Evolutionary conservation across 2,329 filamentous ascomycete species (phyloP).

Genomic region (Didymellaceae sp.): DNA sequence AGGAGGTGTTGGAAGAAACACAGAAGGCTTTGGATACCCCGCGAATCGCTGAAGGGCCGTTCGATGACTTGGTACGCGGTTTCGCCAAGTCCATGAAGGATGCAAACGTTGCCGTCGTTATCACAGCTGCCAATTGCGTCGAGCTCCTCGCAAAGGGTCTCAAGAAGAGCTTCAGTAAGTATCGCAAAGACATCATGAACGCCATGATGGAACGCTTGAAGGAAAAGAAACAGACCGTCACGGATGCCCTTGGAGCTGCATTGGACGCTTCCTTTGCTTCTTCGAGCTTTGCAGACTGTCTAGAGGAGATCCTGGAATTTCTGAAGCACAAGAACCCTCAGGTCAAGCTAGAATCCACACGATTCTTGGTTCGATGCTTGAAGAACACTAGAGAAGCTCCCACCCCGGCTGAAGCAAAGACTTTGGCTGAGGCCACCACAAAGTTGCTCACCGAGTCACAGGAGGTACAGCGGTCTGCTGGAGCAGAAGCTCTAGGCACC

Average conservation of each 20-base stretch:
- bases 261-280: constrained; percentile 73
- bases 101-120: constrained; percentile 94
- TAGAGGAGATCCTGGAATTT: constrained; percentile 89
- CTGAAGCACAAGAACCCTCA: constrained; percentile 95
- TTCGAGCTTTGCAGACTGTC: constrained; percentile 78
- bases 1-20: constrained; percentile 87
- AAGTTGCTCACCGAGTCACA: constrained; percentile 90
- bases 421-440: constrained; percentile 85
- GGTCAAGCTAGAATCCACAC: constrained; percentile 93
- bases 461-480: constrained; percentile 83
- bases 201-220: constrained; percentile 96
- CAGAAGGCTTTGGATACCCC: constrained; percentile 80
- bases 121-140: constrained; percentile 89
- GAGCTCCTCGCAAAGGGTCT: constrained; percentile 88
- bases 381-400: constrained; percentile 84
- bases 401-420: constrained; percentile 79
- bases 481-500: constrained; percentile 89
- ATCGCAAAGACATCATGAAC: constrained; percentile 79
- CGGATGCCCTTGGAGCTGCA: constrained; percentile 85
- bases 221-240: constrained; percentile 91
- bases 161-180: constrained; percentile 77
- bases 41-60: constrained; percentile 88
- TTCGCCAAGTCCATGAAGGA: constrained; percentile 99
- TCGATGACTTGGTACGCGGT: constrained; percentile 80
- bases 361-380: constrained; percentile 88